These are phyloP conservation scores for Chrysoporthe puriensis DNA, from an alignment of 2,329 filamentous ascomycete species.

Conservation along the genomic window DNA sequence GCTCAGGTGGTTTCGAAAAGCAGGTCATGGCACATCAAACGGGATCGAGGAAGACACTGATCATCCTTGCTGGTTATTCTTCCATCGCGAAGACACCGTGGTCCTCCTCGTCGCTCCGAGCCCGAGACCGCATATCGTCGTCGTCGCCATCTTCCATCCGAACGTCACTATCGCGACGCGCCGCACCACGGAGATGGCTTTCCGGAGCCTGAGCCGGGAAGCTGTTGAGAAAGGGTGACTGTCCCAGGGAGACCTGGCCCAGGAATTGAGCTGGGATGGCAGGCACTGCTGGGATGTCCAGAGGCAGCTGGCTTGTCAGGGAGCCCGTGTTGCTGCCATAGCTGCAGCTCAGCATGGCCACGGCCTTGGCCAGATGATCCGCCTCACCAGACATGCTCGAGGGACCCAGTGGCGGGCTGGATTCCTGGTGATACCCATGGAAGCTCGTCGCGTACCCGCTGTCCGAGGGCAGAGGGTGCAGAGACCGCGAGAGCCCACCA, in stretches of 20 bases:
- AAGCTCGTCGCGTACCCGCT: constrained; percentile 60
- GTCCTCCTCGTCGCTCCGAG: constrained; percentile 84
- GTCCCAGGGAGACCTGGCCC: constrained; percentile 62
- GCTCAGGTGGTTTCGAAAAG: constrained; percentile 23
- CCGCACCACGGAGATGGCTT: constrained; percentile 65
- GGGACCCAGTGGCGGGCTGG: constrained; percentile 78
- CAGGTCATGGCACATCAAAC: constrained; percentile 29
- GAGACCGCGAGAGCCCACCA: constrained; percentile 72
- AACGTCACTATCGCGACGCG: constrained; percentile 58
- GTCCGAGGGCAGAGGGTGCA: constrained; percentile 70
- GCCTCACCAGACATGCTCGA: constrained; percentile 76
- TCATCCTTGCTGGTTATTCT: constrained; percentile 57
- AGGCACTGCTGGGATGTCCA: constrained; percentile 84
- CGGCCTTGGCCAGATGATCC: constrained; percentile 82
- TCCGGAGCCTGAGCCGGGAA: constrained; percentile 64
- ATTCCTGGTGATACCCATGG: constrained; percentile 74
- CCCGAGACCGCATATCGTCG: constrained; percentile 62
- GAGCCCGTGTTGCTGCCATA: constrained; percentile 77
- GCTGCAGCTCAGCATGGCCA: constrained; percentile 88
- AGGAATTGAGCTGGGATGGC: constrained; percentile 82
- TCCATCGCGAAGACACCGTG: constrained; percentile 99
- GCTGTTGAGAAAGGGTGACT: constrained; percentile 65
- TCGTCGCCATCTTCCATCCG: constrained; percentile 75
- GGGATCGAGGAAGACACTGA: constrained; percentile 20
- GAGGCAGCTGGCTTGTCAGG: constrained; percentile 63